Evolutionary conservation across 257 asterid genomes (phyloP).

Genomic region (Nicotiana benthamiana): DNA sequence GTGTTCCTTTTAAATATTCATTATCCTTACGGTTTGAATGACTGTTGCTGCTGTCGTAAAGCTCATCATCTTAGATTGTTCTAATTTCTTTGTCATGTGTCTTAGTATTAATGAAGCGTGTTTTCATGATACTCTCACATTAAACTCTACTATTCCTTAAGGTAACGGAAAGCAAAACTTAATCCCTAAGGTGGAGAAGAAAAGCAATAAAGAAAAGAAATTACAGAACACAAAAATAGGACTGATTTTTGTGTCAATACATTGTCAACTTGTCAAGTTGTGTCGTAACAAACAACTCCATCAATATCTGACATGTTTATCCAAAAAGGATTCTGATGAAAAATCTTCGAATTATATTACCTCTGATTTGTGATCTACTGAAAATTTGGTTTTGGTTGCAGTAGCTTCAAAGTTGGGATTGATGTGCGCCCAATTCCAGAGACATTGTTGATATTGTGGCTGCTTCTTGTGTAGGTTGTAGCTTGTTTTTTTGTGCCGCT

Average conservation of each 20-base stretch:
- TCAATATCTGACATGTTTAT: background rate
- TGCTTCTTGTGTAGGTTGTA: conserved; percentile 19
- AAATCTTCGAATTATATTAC: background rate
- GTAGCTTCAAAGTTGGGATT: conserved; percentile 11
- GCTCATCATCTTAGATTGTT: background rate
- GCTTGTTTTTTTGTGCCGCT: conserved; percentile 1
- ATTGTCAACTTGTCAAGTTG: background rate
- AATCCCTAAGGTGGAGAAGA: background rate
- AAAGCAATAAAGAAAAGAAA: background rate
- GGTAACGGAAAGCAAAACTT: background rate
- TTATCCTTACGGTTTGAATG: background rate
- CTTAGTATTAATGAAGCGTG: background rate
- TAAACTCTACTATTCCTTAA: background rate
- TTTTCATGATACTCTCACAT: background rate
- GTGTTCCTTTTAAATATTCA: background rate
- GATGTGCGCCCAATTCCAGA: conserved; percentile 33
- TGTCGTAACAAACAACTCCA: background rate
- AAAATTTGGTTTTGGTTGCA: background rate
- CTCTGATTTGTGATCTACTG: conserved; percentile 12
- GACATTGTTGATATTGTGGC: conserved; percentile 30
- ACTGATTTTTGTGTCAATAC: background rate
- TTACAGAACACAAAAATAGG: background rate
- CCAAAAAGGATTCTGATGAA: background rate
- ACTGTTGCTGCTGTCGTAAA: background rate
- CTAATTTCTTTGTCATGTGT: background rate